Evolutionary conservation across 176 grass and related monocot species (phyloP), one percentile per base, ranked within the genome.

Genomic region (Dactylis glomerata): DNA sequence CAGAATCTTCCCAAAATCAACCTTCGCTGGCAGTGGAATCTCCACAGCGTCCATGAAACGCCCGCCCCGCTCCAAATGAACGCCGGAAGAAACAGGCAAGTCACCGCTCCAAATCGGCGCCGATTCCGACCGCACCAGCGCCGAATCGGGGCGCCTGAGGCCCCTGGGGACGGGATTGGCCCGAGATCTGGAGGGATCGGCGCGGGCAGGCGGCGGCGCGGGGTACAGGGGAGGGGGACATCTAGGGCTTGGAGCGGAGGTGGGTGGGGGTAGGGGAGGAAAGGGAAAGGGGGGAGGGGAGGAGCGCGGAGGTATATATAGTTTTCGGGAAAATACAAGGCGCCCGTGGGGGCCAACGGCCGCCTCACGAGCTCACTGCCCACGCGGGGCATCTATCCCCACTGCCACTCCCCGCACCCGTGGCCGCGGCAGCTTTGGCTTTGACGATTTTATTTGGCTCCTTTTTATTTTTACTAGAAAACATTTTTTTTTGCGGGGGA

Each of bases 261-360:
- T 67, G 68, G 76, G 80, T 82, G 74, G 77, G 81, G 32, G 86
- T 83, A 75, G 79, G 88, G 89, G 37, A 83, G 80, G 91, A 81
- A 79, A 78, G 79, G 72, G 91, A 91, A 84, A 90, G 82, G 83
- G n/a, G 17, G 4, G 12, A 81, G 74, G 72, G 75, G 51, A 71
- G 69, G 86, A 84, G 79, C 86, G 75, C 51, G 83, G 89, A 96
- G 88, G 36, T 96, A 89, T 96, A 82, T 96, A 96, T 96, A 96
- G 90, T 95, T 95, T 95, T 95, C 93, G 93, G 93, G 91, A 95
- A 91, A 92, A 95, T 92, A 90, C 93, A 91, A 89, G 59, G 22
- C 36, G 46, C 4, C 1, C 0, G 57, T 75, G 87, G 87, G 76
- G 75, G 19, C 87, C 87, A 66, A 11, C 44, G 32, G 51, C 75